Evolutionary conservation across 805 yeast genomes (phyloP).

Genomic region (Pichia ethanolica): DNA sequence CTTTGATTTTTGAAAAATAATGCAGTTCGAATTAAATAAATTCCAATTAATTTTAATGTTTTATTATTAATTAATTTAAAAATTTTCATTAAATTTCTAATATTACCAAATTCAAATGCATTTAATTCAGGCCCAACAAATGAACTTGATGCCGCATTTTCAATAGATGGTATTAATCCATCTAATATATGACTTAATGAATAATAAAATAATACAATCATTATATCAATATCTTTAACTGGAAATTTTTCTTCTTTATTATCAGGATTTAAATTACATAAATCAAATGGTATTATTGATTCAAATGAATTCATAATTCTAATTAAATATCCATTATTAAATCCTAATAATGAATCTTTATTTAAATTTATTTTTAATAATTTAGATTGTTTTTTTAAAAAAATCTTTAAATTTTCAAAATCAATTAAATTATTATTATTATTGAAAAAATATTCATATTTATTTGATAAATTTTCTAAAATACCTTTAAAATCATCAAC

Average conservation of each 20-base stretch:
- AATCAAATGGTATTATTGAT: constrained; percentile 5
- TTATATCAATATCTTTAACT: constrained; percentile 3
- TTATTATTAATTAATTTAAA: neutral
- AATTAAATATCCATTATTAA: constrained; percentile 5
- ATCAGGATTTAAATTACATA: constrained; percentile 4
- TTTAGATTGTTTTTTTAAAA: too few species aligned
- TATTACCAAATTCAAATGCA: neutral
- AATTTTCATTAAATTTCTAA: neutral
- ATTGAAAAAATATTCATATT: too few species aligned
- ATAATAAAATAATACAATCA: constrained; percentile 1
- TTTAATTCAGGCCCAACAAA: constrained; percentile 7
- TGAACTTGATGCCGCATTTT: constrained; percentile 5
- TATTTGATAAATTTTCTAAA: too few species aligned
- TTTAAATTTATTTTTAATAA: too few species aligned
- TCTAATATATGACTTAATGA: constrained; percentile 1
- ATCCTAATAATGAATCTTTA: neutral
- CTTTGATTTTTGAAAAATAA: constrained; percentile 3
- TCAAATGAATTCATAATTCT: constrained; percentile 5
- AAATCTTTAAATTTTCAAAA: too few species aligned
- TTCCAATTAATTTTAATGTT: constrained; percentile 1
- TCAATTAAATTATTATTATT: too few species aligned
- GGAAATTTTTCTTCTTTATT: neutral
- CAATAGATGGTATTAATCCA: constrained; percentile 5
- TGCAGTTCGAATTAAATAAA: constrained; percentile 5
- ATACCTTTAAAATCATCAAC: too few species aligned